Base-by-base conservation (phyloP, 1,284 basidiomycete species). In the Pascua sp. region DNA sequence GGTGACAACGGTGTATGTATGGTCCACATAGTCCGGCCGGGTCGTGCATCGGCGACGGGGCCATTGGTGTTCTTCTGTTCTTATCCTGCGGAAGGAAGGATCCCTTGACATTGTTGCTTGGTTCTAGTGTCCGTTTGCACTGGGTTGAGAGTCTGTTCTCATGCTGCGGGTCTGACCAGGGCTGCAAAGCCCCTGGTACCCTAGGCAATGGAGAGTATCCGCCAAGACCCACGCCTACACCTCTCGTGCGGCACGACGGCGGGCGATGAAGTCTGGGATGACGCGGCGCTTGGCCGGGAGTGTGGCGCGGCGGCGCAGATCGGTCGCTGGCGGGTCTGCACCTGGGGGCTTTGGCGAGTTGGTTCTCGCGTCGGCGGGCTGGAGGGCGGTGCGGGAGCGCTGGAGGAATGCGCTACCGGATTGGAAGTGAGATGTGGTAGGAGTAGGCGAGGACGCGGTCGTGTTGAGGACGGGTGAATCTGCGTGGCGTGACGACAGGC, bases 201-300 rank as follows among this genome's bases (percentile, higher is more conserved):
- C 24, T 32, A 32, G n/a, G n/a, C n/a, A 32, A 32, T 32, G 24
- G 24, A 32, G 7, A 32, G 24, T 32, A 32, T 32, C 24, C 7
- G 24, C 24, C 24, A 32, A 32, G 3, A 32, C 24, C 24, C 24
- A 32, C 7, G 24, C 3, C 24, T 49, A 55, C 8, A 43, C 53
- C 15, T 55, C 53, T 5, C 48, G 47, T 13, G 42, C 47, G 2
- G 47, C 48, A n/a, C 53, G 53, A 2, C 53, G 53, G 37, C 53
- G 53, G 32, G 47, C 42, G 4, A 42, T 55, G 24, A 55, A 55
- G 36, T 55, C 24, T 32, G 24, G 24, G 24, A 32, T 32, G 24
- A 32, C 24, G 24, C 24, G 24, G 12, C 60, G 60, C 47, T 62
- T 62, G 15, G 51, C 54, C 9, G 60, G 60, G 11, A 62, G 52